Conservation (phyloP, 2,329 filamentous ascomycete genomes). For the Fusarium buharicum region DNA sequence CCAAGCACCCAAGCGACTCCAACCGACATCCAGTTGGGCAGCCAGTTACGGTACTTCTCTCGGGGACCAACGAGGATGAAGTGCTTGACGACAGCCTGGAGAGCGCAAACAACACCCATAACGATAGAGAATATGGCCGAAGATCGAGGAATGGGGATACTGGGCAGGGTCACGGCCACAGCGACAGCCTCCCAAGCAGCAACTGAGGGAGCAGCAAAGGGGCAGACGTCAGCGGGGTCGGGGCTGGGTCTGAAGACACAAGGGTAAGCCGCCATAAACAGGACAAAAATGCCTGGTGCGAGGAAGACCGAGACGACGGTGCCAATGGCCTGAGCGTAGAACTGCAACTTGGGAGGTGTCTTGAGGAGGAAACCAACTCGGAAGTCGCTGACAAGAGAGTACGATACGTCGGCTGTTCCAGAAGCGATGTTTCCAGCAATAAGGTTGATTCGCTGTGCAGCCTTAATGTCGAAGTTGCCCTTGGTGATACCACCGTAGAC, state of each 20-base stretch:
- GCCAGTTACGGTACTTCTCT: constrained; percentile 65
- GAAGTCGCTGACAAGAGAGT: constrained; percentile 70
- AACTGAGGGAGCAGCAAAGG: constrained; percentile 71
- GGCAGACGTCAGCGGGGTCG: constrained; percentile 54
- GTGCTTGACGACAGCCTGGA: constrained; percentile 64
- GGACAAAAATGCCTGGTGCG: constrained; percentile 73
- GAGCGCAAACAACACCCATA: constrained; percentile 61
- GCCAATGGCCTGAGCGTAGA: constrained; percentile 71
- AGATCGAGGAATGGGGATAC: constrained; percentile 64
- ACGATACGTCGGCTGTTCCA: constrained; percentile 65
- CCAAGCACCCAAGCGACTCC: constrained; percentile 69
- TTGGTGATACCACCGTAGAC: constrained; percentile 73
- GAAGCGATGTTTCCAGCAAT: constrained; percentile 69
- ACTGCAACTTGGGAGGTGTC: constrained; percentile 73
- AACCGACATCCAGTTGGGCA: constrained; percentile 72
- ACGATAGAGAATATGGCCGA: constrained; percentile 67
- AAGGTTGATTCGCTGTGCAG: constrained; percentile 72
- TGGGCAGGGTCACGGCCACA: constrained; percentile 65
- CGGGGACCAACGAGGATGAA: constrained; percentile 62
- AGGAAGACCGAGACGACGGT: constrained; percentile 73
- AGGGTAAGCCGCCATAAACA: constrained; percentile 75
- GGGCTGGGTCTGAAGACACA: constrained; percentile 67
- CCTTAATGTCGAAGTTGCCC: constrained; percentile 58
- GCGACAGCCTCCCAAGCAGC: constrained; percentile 74
- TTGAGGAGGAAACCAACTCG: constrained; percentile 73